Evolutionary conservation across 2,329 filamentous ascomycete species (phyloP).

Genomic region (Pseudogymnoascus sp.): DNA sequence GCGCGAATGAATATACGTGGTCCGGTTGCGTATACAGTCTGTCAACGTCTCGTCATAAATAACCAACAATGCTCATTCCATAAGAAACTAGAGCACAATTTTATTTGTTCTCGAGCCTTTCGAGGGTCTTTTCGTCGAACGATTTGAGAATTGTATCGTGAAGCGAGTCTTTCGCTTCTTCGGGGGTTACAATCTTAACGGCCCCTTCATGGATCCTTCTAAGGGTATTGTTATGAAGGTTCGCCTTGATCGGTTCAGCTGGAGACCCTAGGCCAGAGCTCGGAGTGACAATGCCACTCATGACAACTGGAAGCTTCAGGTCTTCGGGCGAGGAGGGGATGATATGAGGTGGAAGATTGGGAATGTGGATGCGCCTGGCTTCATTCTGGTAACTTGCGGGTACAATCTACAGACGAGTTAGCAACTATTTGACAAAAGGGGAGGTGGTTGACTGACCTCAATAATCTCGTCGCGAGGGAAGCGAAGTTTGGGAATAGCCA

Average conservation of each 20-base stretch:
- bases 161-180: neutral
- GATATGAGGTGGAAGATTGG: conserved; percentile 51
- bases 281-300: conserved; percentile 35
- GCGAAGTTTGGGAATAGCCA: conserved; percentile 83
- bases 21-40: neutral
- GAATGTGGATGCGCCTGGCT: conserved; percentile 82
- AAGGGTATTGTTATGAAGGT: neutral
- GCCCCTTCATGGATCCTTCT: neutral
- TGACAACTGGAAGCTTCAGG: conserved; percentile 66
- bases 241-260: conserved; percentile 13
- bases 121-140: neutral
- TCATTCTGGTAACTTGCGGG: conserved; percentile 96
- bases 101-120: neutral
- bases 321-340: conserved; percentile 74
- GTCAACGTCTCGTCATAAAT: neutral
- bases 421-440: neutral
- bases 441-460: conserved; percentile 45
- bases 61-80: neutral
- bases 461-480: conserved; percentile 97
- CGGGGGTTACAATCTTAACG: neutral
- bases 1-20: neutral
- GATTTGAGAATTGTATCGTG: neutral
- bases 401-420: conserved; percentile 53
- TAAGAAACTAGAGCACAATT: neutral
- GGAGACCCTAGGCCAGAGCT: conserved; percentile 21